These are phyloP conservation scores for Fragilariopsis cylindrus DNA, from an alignment of 108 stramenopile species.

Conservation along the genomic window DNA sequence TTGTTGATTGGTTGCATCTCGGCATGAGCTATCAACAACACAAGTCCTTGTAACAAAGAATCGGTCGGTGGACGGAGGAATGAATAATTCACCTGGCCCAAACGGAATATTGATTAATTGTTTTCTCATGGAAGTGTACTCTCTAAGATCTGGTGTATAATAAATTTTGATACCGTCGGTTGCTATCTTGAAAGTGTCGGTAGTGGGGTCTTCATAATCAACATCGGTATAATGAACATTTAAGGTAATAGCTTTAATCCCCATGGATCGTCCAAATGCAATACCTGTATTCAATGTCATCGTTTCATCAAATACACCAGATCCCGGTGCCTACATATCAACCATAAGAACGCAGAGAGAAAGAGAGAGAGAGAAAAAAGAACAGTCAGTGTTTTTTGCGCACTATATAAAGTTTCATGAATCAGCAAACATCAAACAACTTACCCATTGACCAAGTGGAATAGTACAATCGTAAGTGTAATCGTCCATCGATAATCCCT, in stretches of 20 bases:
- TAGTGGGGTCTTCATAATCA: not conserved
- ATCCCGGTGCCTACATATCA: no score
- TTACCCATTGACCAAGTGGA: not conserved
- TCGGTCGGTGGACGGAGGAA: not conserved
- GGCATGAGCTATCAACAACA: not conserved
- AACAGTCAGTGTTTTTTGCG: no score
- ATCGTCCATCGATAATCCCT: not conserved
- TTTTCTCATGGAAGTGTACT: not conserved
- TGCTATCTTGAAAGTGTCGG: not conserved
- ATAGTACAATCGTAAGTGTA: not conserved
- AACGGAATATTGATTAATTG: not conserved
- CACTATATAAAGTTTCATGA: no score
- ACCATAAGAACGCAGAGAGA: no score
- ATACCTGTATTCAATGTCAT: not conserved
- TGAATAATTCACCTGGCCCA: not conserved
- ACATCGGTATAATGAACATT: slow-evolving; percentile 15
- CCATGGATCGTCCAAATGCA: not conserved
- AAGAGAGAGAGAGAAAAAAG: no score
- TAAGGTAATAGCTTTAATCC: not conserved
- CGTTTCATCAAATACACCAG: not conserved
- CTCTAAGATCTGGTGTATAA: not conserved
- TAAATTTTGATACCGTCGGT: slow-evolving; percentile 4
- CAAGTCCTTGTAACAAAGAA: not conserved
- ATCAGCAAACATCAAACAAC: not conserved
- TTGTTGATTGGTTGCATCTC: not conserved